Evolutionary conservation across 352 stramenopile genomes (phyloP).

Genomic region (Pythium aphanidermatum): DNA sequence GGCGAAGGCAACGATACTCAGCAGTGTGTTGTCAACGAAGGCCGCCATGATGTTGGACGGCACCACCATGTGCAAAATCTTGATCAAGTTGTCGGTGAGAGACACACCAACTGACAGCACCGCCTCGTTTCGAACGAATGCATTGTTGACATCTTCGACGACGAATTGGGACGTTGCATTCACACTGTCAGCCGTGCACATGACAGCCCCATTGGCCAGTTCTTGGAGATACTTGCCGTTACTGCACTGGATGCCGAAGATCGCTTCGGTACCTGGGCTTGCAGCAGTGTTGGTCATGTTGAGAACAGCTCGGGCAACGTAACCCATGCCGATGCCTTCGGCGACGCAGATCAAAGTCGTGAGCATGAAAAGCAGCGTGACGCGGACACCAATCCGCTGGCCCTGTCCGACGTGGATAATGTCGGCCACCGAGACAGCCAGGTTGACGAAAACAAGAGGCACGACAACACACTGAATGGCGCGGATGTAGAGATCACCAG

Average conservation of each 20-base stretch:
- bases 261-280: slow-evolving; percentile 25
- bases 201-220: slow-evolving; percentile 38
- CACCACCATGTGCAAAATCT: slow-evolving; percentile 53
- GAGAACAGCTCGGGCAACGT: slow-evolving; percentile 40
- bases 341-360: slow-evolving; percentile 38
- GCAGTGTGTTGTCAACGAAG: slow-evolving; percentile 57
- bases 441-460: slow-evolving; percentile 74
- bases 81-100: slow-evolving; percentile 59
- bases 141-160: slow-evolving; percentile 50
- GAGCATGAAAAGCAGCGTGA: slow-evolving; percentile 36
- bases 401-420: slow-evolving; percentile 48
- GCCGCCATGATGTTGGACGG: slow-evolving; percentile 68
- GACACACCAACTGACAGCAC: slow-evolving; percentile 32
- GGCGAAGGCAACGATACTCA: slow-evolving; percentile 69
- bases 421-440: slow-evolving; percentile 63
- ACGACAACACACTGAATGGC: slow-evolving; percentile 75
- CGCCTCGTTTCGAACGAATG: slow-evolving; percentile 38
- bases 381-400: slow-evolving; percentile 33
- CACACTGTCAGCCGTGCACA: slow-evolving; percentile 37
- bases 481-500: slow-evolving; percentile 66
- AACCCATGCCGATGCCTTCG: slow-evolving; percentile 55
- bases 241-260: slow-evolving; percentile 72
- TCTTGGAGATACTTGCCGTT: slow-evolving; percentile 66
- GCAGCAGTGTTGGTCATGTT: slow-evolving; percentile 20
- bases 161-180: slow-evolving; percentile 41